These are phyloP conservation scores for Glycine latifolia DNA, from an alignment of 306 rosid species.

Conservation along the genomic window DNA sequence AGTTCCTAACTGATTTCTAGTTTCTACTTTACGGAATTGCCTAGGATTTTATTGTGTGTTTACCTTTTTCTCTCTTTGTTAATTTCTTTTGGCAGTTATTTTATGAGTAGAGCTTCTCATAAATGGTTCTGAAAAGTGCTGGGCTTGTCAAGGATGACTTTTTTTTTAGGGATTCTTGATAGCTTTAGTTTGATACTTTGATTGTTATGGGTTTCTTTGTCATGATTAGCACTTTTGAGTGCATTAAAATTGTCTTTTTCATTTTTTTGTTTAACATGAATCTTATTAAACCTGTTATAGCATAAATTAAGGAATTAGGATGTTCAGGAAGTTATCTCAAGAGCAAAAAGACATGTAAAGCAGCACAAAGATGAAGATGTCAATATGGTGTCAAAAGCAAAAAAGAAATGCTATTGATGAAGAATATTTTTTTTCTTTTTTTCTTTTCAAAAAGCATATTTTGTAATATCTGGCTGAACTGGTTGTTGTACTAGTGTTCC, in stretches of 20 bases:
- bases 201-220: neutral
- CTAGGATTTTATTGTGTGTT: neutral
- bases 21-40: neutral
- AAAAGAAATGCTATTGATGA: no score
- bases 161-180: neutral
- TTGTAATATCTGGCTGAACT: no score
- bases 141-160: neutral
- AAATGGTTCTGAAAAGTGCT: neutral
- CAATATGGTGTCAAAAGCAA: no score
- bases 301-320: no score
- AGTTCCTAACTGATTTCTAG: neutral
- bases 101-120: neutral
- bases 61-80: neutral
- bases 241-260: neutral
- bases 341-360: no score
- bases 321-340: no score
- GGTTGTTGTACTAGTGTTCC: no score
- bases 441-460: no score
- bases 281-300: no score
- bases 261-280: neutral
- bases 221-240: neutral
- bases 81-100: neutral
- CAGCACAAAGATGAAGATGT: no score
- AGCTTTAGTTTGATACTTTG: neutral
- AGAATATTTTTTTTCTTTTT: no score